Evolutionary conservation across 2,329 filamentous ascomycete genomes (phyloP).

Genomic region (Aspergillus bombycis): DNA sequence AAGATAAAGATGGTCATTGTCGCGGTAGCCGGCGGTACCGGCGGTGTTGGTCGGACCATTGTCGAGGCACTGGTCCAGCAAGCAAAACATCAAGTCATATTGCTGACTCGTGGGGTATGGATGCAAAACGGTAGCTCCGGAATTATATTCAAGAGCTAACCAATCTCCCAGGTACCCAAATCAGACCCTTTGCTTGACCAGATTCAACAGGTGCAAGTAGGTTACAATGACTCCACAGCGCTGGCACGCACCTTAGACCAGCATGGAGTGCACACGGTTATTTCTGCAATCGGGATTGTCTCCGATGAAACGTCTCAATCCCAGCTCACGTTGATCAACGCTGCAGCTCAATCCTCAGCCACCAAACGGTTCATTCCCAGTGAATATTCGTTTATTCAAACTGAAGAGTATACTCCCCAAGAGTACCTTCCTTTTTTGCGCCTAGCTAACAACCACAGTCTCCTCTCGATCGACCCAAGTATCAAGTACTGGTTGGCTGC

Average conservation of each 20-base stretch:
- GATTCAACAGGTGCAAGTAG: conserved; percentile 28
- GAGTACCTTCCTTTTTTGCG: background rate
- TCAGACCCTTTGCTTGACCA: conserved; percentile 10
- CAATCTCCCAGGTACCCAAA: background rate
- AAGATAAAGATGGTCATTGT: conserved; percentile 41
- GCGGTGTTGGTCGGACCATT: conserved; percentile 50
- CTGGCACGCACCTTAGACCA: conserved; percentile 34
- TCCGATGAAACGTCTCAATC: conserved; percentile 31
- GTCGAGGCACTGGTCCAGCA: conserved; percentile 46
- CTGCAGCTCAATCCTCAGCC: conserved; percentile 42
- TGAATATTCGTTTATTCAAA: conserved; percentile 44
- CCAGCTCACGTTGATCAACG: conserved; percentile 50
- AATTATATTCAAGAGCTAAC: background rate
- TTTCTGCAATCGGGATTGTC: conserved; percentile 46
- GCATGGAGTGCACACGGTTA: conserved; percentile 49
- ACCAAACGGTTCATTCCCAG: conserved; percentile 51
- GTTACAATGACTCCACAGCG: conserved; percentile 38
- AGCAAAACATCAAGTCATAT: conserved; percentile 42
- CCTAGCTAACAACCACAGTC: conserved; percentile 19
- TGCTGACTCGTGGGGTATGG: conserved; percentile 47
- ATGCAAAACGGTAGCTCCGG: background rate
- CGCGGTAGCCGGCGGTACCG: conserved; percentile 53
- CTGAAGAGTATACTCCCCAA: conserved; percentile 30
- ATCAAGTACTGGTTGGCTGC: conserved; percentile 36
- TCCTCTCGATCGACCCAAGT: conserved; percentile 32